phyloP scores from a whole-genome alignment of 345 rosid species.

The Aegle marmelos region DNA sequence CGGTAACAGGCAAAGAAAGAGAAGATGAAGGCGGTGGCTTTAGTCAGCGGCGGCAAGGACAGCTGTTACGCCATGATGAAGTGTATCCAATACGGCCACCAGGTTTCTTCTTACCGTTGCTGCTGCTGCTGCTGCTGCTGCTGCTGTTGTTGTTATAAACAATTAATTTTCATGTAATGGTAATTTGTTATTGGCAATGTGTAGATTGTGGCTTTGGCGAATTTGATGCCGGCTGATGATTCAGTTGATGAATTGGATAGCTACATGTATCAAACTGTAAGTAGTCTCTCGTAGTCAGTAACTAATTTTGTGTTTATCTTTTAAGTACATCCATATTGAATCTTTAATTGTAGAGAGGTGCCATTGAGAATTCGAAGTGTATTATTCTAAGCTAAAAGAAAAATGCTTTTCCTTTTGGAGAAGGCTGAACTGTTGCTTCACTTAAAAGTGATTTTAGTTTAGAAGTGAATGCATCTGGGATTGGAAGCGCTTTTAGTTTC shows the following conservation, averaged over 20 bases:
- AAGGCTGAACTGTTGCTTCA: background rate
- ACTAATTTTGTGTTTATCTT: background rate
- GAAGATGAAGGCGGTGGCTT: constrained; percentile 91
- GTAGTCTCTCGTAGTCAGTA: background rate
- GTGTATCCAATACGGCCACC: constrained; percentile 80
- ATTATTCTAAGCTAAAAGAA: background rate
- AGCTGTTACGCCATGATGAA: constrained; percentile 95
- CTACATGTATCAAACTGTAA: constrained; percentile 90
- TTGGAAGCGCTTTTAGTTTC: background rate
- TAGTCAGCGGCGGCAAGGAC: constrained; percentile 97
- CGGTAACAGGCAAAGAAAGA: background rate
- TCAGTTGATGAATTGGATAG: constrained; percentile 89
- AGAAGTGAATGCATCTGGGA: background rate
- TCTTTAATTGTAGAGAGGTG: background rate
- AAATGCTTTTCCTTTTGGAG: background rate
- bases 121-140: no score
- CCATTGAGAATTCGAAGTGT: background rate
- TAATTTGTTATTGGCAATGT: background rate
- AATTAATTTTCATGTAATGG: no score
- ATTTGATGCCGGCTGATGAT: constrained; percentile 83
- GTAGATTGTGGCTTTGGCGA: constrained; percentile 90
- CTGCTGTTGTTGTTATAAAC: no score
- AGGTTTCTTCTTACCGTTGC: constrained; percentile 34
- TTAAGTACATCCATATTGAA: background rate
- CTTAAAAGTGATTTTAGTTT: background rate